Conservation (phyloP, 2,329 filamentous ascomycete genomes). For the Fusarium palustre region DNA sequence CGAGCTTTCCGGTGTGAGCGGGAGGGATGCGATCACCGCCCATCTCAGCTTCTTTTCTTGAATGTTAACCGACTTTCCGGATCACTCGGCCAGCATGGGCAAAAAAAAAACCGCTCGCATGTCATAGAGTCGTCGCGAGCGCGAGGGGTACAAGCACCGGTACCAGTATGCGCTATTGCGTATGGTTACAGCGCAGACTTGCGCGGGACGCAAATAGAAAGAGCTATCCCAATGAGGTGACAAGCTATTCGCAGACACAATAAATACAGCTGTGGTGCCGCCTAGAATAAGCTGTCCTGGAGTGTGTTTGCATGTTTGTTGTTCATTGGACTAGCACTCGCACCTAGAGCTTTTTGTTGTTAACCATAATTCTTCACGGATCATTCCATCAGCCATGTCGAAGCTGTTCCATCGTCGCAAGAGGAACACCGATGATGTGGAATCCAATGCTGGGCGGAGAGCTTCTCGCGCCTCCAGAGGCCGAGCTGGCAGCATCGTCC, state of each 20-base stretch:
- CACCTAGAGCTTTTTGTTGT: background rate
- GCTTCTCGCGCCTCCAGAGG: conserved; percentile 27
- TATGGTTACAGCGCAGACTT: background rate
- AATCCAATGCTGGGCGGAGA: conserved; percentile 17
- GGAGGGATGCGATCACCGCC: conserved; percentile 1
- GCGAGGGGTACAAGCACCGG: background rate
- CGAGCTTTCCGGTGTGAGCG: conserved; percentile 1
- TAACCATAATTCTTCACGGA: background rate
- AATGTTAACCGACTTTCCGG: background rate
- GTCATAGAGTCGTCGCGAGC: conserved; percentile 11
- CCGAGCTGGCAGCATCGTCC: conserved; percentile 12
- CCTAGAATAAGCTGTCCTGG: background rate
- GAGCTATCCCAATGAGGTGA: conserved; percentile 4
- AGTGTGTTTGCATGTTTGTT: background rate
- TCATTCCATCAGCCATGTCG: conserved; percentile 11
- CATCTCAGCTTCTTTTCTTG: conserved; percentile 10
- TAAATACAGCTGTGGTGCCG: conserved; percentile 18
- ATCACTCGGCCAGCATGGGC: conserved; percentile 22
- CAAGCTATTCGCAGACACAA: conserved; percentile 5
- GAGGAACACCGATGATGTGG: conserved; percentile 20
- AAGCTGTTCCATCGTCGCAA: conserved; percentile 30
- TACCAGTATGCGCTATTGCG: background rate
- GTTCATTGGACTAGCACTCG: background rate
- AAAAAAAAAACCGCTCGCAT: conserved; percentile 17
- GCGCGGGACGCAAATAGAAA: background rate